Evolutionary conservation across 2,329 filamentous ascomycete species (phyloP).

Genomic region (Phialophora expanda): DNA sequence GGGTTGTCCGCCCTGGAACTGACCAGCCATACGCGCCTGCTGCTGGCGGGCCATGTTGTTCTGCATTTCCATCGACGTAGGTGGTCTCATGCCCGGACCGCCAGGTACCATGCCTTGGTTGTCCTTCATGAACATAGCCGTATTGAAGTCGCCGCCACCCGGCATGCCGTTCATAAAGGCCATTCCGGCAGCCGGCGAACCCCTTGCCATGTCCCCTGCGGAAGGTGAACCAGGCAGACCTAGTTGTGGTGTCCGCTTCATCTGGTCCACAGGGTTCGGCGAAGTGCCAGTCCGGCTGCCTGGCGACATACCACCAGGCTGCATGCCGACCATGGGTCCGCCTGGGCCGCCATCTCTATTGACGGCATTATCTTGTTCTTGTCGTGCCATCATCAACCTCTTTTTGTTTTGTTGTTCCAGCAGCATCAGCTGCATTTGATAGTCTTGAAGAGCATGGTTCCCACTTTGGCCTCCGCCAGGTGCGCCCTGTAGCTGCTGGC

Average conservation of each 20-base stretch:
- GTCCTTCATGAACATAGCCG: conserved; percentile 54
- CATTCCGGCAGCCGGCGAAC: conserved; percentile 64
- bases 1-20: conserved; percentile 48
- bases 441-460: conserved; percentile 72
- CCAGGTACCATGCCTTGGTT: conserved; percentile 51
- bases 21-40: conserved; percentile 47
- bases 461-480: conserved; percentile 49
- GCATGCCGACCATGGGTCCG: conserved; percentile 54
- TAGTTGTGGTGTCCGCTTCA: conserved; percentile 68
- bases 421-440: conserved; percentile 73
- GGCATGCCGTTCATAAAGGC: conserved; percentile 60
- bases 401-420: conserved; percentile 73
- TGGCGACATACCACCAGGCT: conserved; percentile 60
- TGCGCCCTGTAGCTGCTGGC: conserved; percentile 49
- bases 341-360: conserved; percentile 57
- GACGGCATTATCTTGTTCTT: conserved; percentile 68
- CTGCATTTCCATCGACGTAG: conserved; percentile 59
- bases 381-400: conserved; percentile 67
- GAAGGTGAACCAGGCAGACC: conserved; percentile 63
- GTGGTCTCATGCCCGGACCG: conserved; percentile 63
- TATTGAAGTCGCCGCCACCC: conserved; percentile 43
- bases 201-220: conserved; percentile 63
- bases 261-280: conserved; percentile 66
- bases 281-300: conserved; percentile 63
- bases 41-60: conserved; percentile 43